Base-by-base conservation (phyloP, 1,284 basidiomycete genomes). In the Trichosporon sp. region DNA sequence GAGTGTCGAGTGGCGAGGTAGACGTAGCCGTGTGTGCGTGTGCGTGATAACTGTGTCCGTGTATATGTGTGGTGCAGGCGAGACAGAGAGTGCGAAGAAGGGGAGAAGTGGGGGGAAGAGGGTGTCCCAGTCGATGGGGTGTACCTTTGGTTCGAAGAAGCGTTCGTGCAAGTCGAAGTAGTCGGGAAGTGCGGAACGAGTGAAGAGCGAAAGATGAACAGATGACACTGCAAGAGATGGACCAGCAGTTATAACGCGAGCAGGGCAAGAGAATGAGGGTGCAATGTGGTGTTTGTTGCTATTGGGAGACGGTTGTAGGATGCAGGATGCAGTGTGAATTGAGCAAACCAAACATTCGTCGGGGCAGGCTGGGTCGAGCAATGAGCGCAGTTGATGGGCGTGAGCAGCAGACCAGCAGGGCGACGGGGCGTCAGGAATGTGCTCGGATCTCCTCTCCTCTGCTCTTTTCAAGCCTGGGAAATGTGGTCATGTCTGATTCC, bases 101-200 rank as follows among this genome's bases (percentile, higher is more conserved):
- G 12, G 46, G 1, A 21, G 7, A 26, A 54, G 11, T 19, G 51
- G 35, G 8, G 35, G 35, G 35, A n/a, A 10, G 8, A 5, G 51
- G 8, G 51, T 54, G 51, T 54, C 51, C 51, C 51, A 54, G 51
- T 54, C 51, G 51, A 54, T 54, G 21, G 51, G 46, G 51, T 54
- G 51, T 54, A 16, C 21, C 14, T 54, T 26, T 54, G 21, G 51
- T 19, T 26, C 51, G 43, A 46, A 54, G 51, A 54, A 54, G 51
- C 19, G 51, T 12, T 5, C 10, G 46, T 48, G 16, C 26, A 26
- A 46, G 43, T 46, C 43, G 43, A 46, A n/a, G 12, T 46, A 38
- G 37, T 10, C 43, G 43, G 16, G 12, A 46, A 21, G 48, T 16
- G 51, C 51, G 51, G 51, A 21, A 54, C 8, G 21, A 26, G 21